Evolutionary conservation across 1,139 yeast genomes (phyloP).

Genomic region (Torulaspora globosa): DNA sequence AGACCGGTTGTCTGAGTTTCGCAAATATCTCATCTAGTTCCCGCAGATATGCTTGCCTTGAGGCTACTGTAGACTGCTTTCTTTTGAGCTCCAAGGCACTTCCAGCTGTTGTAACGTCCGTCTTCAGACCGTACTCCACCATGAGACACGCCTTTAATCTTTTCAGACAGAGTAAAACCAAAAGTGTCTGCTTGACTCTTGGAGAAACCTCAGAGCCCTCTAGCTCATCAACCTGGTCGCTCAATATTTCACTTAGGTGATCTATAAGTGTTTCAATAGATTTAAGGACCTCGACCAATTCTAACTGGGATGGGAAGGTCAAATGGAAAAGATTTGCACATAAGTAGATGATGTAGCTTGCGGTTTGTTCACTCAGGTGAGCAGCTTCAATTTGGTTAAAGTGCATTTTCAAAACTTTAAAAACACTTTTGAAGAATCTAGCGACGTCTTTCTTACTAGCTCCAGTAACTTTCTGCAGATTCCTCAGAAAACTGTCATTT

Average conservation of each 20-base stretch:
- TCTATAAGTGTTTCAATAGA: slow-evolving; percentile 25
- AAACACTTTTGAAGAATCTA: slow-evolving; percentile 21
- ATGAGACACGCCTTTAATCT: slow-evolving; percentile 17
- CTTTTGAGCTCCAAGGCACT: slow-evolving; percentile 16
- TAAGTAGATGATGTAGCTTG: slow-evolving; percentile 22
- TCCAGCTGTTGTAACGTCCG: slow-evolving; percentile 15
- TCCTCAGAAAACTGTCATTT: slow-evolving; percentile 22
- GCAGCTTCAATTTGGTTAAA: slow-evolving; percentile 14
- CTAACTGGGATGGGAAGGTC: slow-evolving; percentile 23
- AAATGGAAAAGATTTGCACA: slow-evolving; percentile 23
- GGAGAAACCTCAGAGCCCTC: background rate
- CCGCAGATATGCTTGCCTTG: background rate
- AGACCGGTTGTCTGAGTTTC: background rate
- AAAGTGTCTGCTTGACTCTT: slow-evolving; percentile 2
- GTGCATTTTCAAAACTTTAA: slow-evolving; percentile 18
- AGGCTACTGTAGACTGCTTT: slow-evolving; percentile 7
- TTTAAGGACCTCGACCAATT: slow-evolving; percentile 21
- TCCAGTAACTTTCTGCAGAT: slow-evolving; percentile 17
- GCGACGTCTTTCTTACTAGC: slow-evolving; percentile 19
- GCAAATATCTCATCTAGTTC: slow-evolving; percentile 1
- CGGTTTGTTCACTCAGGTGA: slow-evolving; percentile 10
- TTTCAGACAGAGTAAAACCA: slow-evolving; percentile 15
- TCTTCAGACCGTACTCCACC: slow-evolving; percentile 17
- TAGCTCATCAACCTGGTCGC: slow-evolving; percentile 16
- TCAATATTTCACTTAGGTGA: slow-evolving; percentile 26